Base-by-base conservation (phyloP, 441 rosid species). In the Daphne laureola region DNA sequence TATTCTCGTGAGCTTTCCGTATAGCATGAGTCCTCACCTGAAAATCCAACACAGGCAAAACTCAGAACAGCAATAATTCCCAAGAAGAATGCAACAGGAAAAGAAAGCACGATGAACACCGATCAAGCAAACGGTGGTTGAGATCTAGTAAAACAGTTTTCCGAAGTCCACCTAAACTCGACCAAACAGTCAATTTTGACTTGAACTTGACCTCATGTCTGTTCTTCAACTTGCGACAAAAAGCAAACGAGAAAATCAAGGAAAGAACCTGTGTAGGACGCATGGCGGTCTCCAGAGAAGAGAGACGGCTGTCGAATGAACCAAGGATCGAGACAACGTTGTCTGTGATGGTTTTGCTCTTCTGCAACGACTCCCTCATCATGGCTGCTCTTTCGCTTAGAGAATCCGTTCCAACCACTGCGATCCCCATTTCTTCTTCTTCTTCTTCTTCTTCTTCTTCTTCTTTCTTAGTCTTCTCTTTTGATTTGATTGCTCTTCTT, bases 211-310 rank as follows among this genome's bases (percentile, higher is more conserved):
- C 43, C 53, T 42, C 51, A 0, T 61, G 21, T 5, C 18, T 25
- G 11, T 16, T 45, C 17, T 15, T 5, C 8, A 8, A n/a, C 15
- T 13, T 14, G 16, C 51, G 14, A 2, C 6, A 8, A 4, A 47
- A 62, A 49, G 1, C 54, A 21, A 46, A 49, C 51, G 14, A 40
- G 52, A 51, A 23, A 44, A 51, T 40, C 16, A n/a, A 45, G 51
- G 31, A 0, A 14, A 18, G 43, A 42, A 92, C 98, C 95, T 89
- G 98, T 72, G 96, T 89, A 3, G 98, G 98, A 56, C 96, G 89
- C 98, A 92, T 89, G 71, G 97, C 98, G 46, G 98, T 78, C 66
- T 92, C 97, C 7, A 92, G 92, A 57, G 91, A 81, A 47, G 97
- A 89, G n/a, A 89, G 97, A 52, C 98, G 97, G 73, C 89, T 86